Evolutionary conservation across 108 stramenopile genomes (phyloP).

Genomic region (Nitzschia putrida): DNA sequence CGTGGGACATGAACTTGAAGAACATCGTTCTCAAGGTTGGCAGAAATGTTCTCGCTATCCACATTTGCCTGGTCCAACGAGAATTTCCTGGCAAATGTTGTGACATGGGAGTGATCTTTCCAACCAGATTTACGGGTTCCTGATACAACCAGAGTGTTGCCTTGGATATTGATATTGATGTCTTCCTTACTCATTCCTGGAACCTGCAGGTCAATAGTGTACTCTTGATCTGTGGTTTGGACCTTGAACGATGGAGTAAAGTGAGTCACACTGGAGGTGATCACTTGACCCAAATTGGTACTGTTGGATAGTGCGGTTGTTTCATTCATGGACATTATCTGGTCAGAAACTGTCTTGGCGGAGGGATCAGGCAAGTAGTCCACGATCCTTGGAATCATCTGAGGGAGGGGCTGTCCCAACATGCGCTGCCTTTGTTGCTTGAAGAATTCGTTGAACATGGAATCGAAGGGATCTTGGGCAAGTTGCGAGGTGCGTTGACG

Average conservation of each 20-base stretch:
- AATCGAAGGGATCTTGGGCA: background rate
- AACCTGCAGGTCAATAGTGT: background rate
- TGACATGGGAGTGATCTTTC: background rate
- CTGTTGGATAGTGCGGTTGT: no score
- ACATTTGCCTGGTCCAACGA: slow-evolving; percentile 1
- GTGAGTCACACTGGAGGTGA: no score
- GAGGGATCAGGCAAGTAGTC: no score
- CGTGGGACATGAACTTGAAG: slow-evolving; percentile 26
- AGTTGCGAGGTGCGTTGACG: background rate
- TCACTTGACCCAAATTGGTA: no score
- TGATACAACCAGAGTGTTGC: background rate
- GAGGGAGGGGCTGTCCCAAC: no score
- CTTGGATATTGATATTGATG: background rate
- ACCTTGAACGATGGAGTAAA: background rate
- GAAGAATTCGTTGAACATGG: background rate
- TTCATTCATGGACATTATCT: no score
- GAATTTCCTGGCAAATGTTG: slow-evolving; percentile 14
- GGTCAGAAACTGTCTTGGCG: no score
- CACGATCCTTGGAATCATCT: no score
- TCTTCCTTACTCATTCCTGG: slow-evolving; percentile 5
- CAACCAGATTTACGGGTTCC: slow-evolving; percentile 7
- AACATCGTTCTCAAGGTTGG: slow-evolving; percentile 23
- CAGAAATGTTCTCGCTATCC: slow-evolving; percentile 11
- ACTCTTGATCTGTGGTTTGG: background rate
- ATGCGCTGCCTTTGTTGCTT: no score